Conservation (phyloP, 2,329 filamentous ascomycete genomes). For the Colletotrichum sp. region DNA sequence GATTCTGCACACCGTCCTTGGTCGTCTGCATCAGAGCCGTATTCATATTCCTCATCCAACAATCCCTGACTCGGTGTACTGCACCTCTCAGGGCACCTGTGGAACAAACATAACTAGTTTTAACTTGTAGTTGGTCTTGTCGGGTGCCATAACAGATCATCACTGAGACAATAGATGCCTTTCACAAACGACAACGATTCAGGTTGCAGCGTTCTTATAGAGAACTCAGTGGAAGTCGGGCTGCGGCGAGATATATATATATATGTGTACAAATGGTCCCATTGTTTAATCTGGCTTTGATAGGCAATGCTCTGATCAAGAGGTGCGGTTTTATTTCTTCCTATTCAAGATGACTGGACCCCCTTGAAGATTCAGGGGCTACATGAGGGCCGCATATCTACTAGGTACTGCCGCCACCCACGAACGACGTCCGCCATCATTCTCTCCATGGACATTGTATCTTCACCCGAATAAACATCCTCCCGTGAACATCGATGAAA, state of each 20-base stretch:
- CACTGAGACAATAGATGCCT: too few relatives aligned
- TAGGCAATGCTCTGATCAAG: too few relatives aligned
- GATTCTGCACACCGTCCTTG: too few relatives aligned
- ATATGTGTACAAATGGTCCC: rapidly evolving
- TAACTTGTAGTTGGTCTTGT: too few relatives aligned
- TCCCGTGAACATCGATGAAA: neutral
- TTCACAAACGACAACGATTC: rapidly evolving
- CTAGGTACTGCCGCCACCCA: rapidly evolving
- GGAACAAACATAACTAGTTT: too few relatives aligned
- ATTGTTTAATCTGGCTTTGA: too few relatives aligned
- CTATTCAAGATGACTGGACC: too few relatives aligned
- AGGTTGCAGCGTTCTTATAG: neutral
- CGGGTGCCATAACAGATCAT: too few relatives aligned
- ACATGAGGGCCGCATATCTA: rapidly evolving
- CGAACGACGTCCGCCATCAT: neutral
- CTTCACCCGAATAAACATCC: neutral
- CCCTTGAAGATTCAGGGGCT: neutral
- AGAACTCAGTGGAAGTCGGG: neutral
- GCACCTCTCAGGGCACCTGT: neutral
- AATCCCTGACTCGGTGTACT: neutral
- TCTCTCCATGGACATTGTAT: rapidly evolving
- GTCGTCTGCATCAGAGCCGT: neutral
- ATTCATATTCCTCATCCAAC: neutral
- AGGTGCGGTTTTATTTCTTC: too few relatives aligned
- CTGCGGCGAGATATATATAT: too few relatives aligned